Evolutionary conservation across 2,329 filamentous ascomycete genomes (phyloP), one percentile per base, ranked within the genome.

Genomic region (Xylariaceae sp.): DNA sequence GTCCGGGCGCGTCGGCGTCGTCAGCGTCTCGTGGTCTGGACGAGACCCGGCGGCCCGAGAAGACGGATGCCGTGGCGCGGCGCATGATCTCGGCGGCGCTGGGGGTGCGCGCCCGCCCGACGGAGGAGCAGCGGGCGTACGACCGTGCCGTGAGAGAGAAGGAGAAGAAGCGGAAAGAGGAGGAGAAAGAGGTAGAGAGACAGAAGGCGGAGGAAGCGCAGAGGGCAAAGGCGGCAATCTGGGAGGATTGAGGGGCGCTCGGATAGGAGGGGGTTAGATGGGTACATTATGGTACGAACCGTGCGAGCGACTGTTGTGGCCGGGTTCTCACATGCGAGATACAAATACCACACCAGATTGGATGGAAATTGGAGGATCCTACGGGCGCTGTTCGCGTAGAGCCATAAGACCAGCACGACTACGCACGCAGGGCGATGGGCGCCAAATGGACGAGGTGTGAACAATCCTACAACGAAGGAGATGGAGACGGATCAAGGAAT

Each of bases 51-150:
- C 38, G 39, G 30, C 91, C 89, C 0, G 90, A 95, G 66, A 98
- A 95, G 72, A 94, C 90, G 48, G 94, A 94, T 47, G 88, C 89
- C 1, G 89, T 95, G 30, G 93, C 93, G 4, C 79, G 86, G 47
- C 75, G 93, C 44, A 76, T 98, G 78, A 97, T 98, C 61, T 89
- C 89, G 1, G 87, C 86, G 3, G 89, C 87, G 1, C 68, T 97
- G 51, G 93, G 93, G 1, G 78, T 96, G 41, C 81, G 83, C 57
- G 81, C 83, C 26, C 85, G 80, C 68, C 78, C 83, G 63, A 96
- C 89, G 2, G 89, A 94, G 48, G 90, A 96, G 67, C 87, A 95
- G 72, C 78, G 76, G 54, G 87, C 88, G 40, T 97, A 93, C 62
- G 90, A 97, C 56, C 79, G 76, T 51, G 84, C 87, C 1, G 72